Conservation (phyloP, 148 eudicot species). For the Nepenthes gracilis region DNA sequence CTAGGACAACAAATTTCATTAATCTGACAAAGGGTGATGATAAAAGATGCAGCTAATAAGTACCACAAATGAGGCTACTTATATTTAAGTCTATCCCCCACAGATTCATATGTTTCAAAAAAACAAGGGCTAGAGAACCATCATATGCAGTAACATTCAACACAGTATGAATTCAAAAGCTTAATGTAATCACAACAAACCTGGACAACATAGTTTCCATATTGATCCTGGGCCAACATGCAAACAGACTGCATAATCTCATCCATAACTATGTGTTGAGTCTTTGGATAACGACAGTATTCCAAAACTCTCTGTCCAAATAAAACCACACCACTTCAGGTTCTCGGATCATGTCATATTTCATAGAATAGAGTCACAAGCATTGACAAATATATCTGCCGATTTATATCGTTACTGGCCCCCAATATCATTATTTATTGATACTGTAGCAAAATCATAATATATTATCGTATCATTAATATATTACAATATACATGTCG, state of each 20-base stretch:
- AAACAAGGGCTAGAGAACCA: no score
- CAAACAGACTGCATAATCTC: slow-evolving; percentile 64
- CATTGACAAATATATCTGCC: not conserved
- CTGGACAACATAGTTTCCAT: slow-evolving; percentile 86
- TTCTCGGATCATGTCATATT: not conserved
- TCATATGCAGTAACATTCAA: no score
- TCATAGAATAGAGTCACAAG: not conserved
- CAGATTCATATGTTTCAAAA: no score
- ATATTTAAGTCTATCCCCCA: no score
- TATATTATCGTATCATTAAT: no score
- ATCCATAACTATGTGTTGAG: slow-evolving; percentile 68
- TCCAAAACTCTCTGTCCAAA: slow-evolving; percentile 76
- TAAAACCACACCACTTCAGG: slow-evolving; percentile 5
- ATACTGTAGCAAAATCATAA: no score
- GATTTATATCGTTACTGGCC: no score
- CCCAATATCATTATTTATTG: not conserved
- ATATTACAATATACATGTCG: no score
- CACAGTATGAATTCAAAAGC: not conserved
- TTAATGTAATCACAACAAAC: slow-evolving; percentile 18
- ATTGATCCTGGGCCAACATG: slow-evolving; percentile 78
- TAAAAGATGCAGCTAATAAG: no score
- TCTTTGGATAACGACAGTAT: slow-evolving; percentile 62
- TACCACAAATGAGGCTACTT: no score
- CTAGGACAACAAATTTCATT: no score
- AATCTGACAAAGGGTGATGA: no score